phyloP scores from a whole-genome alignment of 2,329 filamentous ascomycete species.

The Scolecobasidium constrictum region DNA sequence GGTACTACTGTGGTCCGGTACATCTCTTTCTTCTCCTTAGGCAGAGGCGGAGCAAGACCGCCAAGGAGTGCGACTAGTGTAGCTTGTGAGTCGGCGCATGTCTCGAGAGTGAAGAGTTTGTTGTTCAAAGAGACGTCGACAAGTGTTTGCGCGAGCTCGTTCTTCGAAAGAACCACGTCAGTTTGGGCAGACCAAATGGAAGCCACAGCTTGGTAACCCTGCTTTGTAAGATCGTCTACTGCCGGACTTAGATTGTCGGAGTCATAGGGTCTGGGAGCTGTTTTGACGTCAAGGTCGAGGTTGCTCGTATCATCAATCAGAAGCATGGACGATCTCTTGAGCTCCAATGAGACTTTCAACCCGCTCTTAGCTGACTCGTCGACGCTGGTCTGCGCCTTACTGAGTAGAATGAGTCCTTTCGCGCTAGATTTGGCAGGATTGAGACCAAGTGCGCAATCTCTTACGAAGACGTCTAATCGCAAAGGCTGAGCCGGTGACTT shows the following conservation, averaged over 20 bases:
- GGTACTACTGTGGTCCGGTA: constrained; percentile 82
- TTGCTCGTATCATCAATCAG: constrained; percentile 64
- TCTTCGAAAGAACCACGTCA: constrained; percentile 47
- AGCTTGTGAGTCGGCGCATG: constrained; percentile 93
- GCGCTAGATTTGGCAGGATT: constrained; percentile 68
- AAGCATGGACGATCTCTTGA: constrained; percentile 74
- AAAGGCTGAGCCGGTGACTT: constrained; percentile 27
- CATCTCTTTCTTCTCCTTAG: constrained; percentile 71
- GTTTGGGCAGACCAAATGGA: constrained; percentile 75
- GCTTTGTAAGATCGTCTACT: constrained; percentile 39
- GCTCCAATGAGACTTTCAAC: constrained; percentile 52
- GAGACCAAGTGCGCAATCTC: constrained; percentile 72
- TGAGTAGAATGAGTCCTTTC: constrained; percentile 68
- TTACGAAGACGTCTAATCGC: constrained; percentile 62
- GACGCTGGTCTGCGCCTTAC: constrained; percentile 63
- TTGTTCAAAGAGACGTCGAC: constrained; percentile 75
- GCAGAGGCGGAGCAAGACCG: constrained; percentile 70
- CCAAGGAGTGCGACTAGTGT: constrained; percentile 73
- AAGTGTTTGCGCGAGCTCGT: constrained; percentile 49
- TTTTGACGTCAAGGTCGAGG: constrained; percentile 15
- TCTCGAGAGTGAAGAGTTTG: constrained; percentile 81
- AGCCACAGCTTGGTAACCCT: constrained; percentile 77
- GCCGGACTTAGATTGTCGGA: constrained; percentile 9
- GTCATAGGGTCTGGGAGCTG: constrained; percentile 12
- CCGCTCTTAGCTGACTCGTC: constrained; percentile 49